These are phyloP conservation scores for Dactylellina drechsleri DNA, from an alignment of 2,329 filamentous ascomycete genomes.

Conservation along the genomic window DNA sequence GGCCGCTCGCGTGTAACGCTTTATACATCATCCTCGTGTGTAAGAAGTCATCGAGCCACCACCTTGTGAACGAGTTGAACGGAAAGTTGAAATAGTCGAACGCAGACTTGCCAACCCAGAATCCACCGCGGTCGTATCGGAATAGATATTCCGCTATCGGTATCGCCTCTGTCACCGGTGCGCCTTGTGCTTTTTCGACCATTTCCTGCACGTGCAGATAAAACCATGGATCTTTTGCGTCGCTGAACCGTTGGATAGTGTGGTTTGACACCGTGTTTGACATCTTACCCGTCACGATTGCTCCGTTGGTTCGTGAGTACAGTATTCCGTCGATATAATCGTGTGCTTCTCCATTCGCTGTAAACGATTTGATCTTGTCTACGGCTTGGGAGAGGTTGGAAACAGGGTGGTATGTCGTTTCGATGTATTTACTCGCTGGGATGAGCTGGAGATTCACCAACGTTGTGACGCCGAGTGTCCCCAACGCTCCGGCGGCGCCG, in stretches of 20 bases:
- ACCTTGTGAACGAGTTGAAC: slow-evolving; percentile 73
- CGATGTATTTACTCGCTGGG: slow-evolving; percentile 68
- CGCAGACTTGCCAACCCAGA: slow-evolving; percentile 73
- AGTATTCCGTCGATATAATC: slow-evolving; percentile 78
- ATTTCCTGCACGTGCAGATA: slow-evolving; percentile 71
- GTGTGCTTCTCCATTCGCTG: slow-evolving; percentile 62
- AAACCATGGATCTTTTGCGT: slow-evolving; percentile 75
- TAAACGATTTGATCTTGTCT: slow-evolving; percentile 62
- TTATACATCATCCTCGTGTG: slow-evolving; percentile 74
- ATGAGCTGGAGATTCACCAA: slow-evolving; percentile 70
- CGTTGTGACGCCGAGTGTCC: slow-evolving; percentile 71
- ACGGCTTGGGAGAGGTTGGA: slow-evolving; percentile 33
- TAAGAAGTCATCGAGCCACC: slow-evolving; percentile 70
- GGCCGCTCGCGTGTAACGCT: slow-evolving; percentile 71
- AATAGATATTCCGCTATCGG: slow-evolving; percentile 75
- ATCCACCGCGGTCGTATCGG: slow-evolving; percentile 75
- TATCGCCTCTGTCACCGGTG: slow-evolving; percentile 65
- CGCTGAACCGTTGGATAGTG: slow-evolving; percentile 66
- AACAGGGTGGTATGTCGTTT: slow-evolving; percentile 67
- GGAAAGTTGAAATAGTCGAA: slow-evolving; percentile 73
- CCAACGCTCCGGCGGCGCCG: slow-evolving; percentile 70
- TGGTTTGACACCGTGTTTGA: slow-evolving; percentile 64
- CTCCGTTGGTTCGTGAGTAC: slow-evolving; percentile 68
- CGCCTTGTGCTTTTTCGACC: slow-evolving; percentile 26
- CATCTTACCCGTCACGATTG: slow-evolving; percentile 72